Evolutionary conservation across 148 eudicot species (phyloP).

Genomic region (Vaccinium vitisidaea): DNA sequence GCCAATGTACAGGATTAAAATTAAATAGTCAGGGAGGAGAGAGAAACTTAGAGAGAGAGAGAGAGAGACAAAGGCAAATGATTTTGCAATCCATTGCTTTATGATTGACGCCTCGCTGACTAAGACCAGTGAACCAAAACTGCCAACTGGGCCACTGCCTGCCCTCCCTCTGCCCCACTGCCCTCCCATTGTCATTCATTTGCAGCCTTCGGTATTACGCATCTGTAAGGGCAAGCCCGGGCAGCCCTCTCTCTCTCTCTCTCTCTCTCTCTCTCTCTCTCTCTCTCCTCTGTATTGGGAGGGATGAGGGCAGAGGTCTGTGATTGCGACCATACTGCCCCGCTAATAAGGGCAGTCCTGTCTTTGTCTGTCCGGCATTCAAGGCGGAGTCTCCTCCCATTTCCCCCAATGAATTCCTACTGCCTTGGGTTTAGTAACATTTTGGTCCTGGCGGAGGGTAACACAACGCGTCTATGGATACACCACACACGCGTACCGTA

Average conservation of each 20-base stretch:
- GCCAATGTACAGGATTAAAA: background rate
- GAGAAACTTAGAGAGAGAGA: conserved; percentile 8
- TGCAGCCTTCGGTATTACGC: conserved; percentile 23
- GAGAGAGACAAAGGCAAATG: conserved; percentile 40
- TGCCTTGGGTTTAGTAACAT: no score
- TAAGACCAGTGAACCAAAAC: conserved; percentile 9
- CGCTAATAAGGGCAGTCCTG: conserved; percentile 37
- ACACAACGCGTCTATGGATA: no score
- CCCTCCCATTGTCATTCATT: conserved; percentile 19
- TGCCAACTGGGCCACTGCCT: background rate
- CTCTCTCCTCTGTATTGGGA: background rate
- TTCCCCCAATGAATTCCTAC: background rate
- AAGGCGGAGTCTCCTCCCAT: conserved; percentile 35
- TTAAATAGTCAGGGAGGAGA: background rate
- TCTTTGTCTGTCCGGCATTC: conserved; percentile 64
- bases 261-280: background rate
- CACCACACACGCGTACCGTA: no score
- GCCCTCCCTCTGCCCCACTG: background rate
- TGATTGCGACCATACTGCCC: conserved; percentile 47
- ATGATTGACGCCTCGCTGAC: conserved; percentile 74
- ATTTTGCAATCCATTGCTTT: conserved; percentile 79
- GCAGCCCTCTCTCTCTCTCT: background rate
- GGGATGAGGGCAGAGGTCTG: conserved; percentile 24
- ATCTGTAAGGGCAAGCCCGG: background rate
- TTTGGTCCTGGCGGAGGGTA: no score